Evolutionary conservation across 306 rosid genomes (phyloP), one percentile per base, ranked within the genome.

Genomic region (Begonia fuchsioides): DNA sequence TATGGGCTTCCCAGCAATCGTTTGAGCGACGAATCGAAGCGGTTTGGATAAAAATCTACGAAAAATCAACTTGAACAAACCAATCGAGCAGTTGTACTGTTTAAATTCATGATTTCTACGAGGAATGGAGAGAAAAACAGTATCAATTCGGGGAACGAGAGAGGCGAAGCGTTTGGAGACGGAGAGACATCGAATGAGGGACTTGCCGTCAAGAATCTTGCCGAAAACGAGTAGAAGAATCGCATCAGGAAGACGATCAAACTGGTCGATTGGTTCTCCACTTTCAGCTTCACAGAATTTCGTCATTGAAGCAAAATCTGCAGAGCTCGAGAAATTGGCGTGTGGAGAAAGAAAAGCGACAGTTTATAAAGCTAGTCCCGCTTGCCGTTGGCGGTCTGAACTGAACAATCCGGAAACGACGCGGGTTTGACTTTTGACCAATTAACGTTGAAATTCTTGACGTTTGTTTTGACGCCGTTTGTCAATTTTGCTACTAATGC

Each of bases 161-260:
- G 68, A 53, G 15, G 64, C 68, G 47, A 72, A 72, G 9, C 62
- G 70, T 44, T 63, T 63, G n/a, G 67, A 63, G 41, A 72, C 61
- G 11, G 68, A 12, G 58, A 63, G 67, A 61, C 67, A 63, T 6
- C 70, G 67, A 14, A 72, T 32, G 12, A 67, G 60, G 38, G 78
- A 54, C 7, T 53, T 60, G 41, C 70, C 78, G 17, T 67, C 62
- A 18, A 50, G 39, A 11, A 72, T 11, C 45, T 59, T 63, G 57
- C 60, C 68, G 61, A 72, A 60, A 60, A 72, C 63, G 7, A 38
- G 13, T 41, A 41, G 64, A 43, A 72, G 67, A 9, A 63, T 12
- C 8, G 51, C 56, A 49, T 72, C 72, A 0, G 72, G 72, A 20
- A 72, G 55, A 10, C 26, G 66, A 43, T 66, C 72, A 17, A 72